Base-by-base conservation (phyloP, 345 rosid species). In the Brassica juncea region DNA sequence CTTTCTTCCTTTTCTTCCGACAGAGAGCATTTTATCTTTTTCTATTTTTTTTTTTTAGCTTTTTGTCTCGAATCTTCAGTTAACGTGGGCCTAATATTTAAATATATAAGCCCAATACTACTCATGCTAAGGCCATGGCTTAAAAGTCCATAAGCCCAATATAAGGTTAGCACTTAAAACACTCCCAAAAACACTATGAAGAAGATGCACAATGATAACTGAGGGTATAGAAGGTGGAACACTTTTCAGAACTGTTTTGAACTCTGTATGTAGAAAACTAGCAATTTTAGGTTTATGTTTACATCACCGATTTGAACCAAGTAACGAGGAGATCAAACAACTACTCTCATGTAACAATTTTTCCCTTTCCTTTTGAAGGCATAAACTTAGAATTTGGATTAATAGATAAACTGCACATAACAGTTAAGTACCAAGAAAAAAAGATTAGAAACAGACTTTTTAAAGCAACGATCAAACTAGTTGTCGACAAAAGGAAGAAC, bases 31-130 rank as follows among this genome's bases (percentile, higher is more conserved):
- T 21, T 21, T 23, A 23, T 23, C 25, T 23, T 57, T 31, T 69
- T 77, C 19, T 64, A 2, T 32, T 15, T 62, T 3, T 52, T 8
- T 4, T 3, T 55, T 23, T 25, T 1, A 34, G 39, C 6, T 0
- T 3, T 3, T 23, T 23, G 58, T 63, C 66, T 52, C 32, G 25
- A 63, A 64, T 0, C 21, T 8, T 52, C 15, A 15, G 1, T 35
- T 44, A 23, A 16, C 10, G 25, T 72, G 73, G 77, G 76, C 81
- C 81, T 54, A 6, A 0, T 4, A 4, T n/a, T 8, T 1, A 10
- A 75, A 44, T 70, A 44, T 8, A 2, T 3, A 52, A 27, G 76
- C 71, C 81, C 71, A 76, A 44, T 44, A 10, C n/a, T 2, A 44
- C 52, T 44, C 52, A 44, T 44, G 11, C 44, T 8, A 37, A 37